Base-by-base conservation (phyloP, 371 early-diverging fungal species). In the Blakeslea trispora region DNA sequence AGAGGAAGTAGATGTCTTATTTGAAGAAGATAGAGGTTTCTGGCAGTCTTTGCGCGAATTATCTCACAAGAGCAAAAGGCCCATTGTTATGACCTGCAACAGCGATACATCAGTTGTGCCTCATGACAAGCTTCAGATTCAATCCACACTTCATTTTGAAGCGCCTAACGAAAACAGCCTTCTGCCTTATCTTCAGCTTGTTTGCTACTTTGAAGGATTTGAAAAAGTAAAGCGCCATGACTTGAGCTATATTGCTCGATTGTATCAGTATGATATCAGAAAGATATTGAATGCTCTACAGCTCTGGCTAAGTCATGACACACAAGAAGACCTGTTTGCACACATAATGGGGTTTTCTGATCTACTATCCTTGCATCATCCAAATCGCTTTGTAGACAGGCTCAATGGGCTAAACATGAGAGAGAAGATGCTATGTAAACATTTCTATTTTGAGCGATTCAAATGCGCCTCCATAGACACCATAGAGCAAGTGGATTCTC, bases 1-100 rank as follows among this genome's bases (percentile, higher is more conserved):
- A 19, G 94, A 93, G 55, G 89, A 93, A 40, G 88, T 85, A 0
- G 93, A 93, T 61, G 60, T 91, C 3, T 59, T 93, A 11, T 92
- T 84, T 72, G 92, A 92, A 24, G 85, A 88, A 28, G 94, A 93
- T 59, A 84, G 83, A 39, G 88, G 91, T 0, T 86, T 93, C 45
- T 91, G 92, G 91, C 54, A 80, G 0, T 83, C 86, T 2, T 75
- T 93, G 5, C 65, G 77, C 35, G 74, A 83, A 22, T 59, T 93
- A 23, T 81, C 89, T 11, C 79, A 82, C 45, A 83, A 80, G 43
- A 88, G 86, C 68, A 86, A 83, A 50, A 70, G 91, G 6, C 94
- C 94, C 0, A 89, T 93, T 15, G 79, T 92, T 14, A 74, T 92
- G 65, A 91, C 90, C 0, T 90, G 91, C 65, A 86, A 86, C 57